Base-by-base conservation (phyloP, 345 rosid genomes). In the Sapria himalayana region DNA sequence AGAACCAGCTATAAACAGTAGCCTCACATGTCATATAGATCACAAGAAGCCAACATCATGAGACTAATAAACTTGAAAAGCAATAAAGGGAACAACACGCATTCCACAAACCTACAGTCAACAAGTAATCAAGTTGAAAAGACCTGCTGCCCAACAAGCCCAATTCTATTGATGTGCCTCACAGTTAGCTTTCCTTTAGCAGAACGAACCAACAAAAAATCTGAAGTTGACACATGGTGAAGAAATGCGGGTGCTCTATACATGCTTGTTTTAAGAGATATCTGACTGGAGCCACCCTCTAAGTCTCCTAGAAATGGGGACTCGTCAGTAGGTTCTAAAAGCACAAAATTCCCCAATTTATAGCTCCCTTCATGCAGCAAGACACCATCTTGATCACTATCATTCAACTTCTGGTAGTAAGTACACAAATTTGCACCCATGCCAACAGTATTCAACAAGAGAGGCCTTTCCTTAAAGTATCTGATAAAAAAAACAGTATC, bases 231-330 rank as follows among this genome's bases (percentile, higher is more conserved):
- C 59, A 89, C 78, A 63, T 63, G 76, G 65, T 89, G 95, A 5
- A 67, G 64, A 62, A 89, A 89, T 48, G 76, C 46, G 4, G 98
- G 95, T 45, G 95, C 92, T 61, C 74, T 74, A 52, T 72, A 82
- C 98, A 89, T 82, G 64, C 79, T 89, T 56, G 98, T 82, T 61
- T 66, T 86, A 52, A 89, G 59, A 50, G 93, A 74, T 25, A 86
- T 78, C 69, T 79, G 95, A 27, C 72, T 64, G 65, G 70, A 62
- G 35, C 98, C 81, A 47, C 77, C 63, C 45, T 61, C 76, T 42
- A 89, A 76, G 46, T 82, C 95, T 53, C 95, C 98, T 44, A 89
- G 91, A 63, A 89, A 89, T 47, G 95, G 98, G 20, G 95, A 79
- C 54, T 79, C 82, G 56, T 82, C 95, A 52, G 71, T 67, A 45